Percentiles rank a stretch among this genome's conserved stretches.
Conservation (phyloP, 1,139 yeast species). For the Candida frijolesensis region DNA sequence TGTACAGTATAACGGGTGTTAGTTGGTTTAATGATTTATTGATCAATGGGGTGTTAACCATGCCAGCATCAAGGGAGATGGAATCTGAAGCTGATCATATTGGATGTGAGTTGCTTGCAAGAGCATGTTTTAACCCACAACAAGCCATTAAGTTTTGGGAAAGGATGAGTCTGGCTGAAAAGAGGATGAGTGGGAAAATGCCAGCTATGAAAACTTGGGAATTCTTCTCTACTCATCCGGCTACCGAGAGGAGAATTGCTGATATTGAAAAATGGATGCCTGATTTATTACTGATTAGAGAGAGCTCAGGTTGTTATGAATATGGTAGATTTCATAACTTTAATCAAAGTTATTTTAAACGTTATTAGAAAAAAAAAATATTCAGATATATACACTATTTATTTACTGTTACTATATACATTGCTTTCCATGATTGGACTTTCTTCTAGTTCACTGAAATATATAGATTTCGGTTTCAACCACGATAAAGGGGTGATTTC, state of each 20-base stretch:
- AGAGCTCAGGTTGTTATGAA: conserved; percentile 31
- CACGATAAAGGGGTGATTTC: conserved; percentile 28
- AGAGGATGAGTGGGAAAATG: conserved; percentile 18
- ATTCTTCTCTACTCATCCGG: conserved; percentile 88
- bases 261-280: conserved; percentile 77
- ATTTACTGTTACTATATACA: conserved; percentile 2
- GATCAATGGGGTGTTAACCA: conserved; percentile 59
- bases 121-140: conserved; percentile 79
- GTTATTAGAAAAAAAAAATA: not conserved
- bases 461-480: conserved; percentile 5
- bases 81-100: conserved; percentile 96
- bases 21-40: conserved; percentile 53
- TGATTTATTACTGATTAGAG: conserved; percentile 53
- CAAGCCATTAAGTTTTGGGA: conserved; percentile 81
- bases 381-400: not conserved
- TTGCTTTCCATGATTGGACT: conserved; percentile 9
- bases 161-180: conserved; percentile 71
- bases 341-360: conserved; percentile 22
- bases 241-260: conserved; percentile 68
- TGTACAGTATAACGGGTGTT: conserved; percentile 41
- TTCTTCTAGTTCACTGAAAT: conserved; percentile 1
- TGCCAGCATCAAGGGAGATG: conserved; percentile 91
- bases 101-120: conserved; percentile 88
- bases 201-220: conserved; percentile 26
- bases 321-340: conserved; percentile 23